Base-by-base conservation (phyloP, 2,329 filamentous ascomycete genomes). In the Kalaharituber pfeilii region DNA sequence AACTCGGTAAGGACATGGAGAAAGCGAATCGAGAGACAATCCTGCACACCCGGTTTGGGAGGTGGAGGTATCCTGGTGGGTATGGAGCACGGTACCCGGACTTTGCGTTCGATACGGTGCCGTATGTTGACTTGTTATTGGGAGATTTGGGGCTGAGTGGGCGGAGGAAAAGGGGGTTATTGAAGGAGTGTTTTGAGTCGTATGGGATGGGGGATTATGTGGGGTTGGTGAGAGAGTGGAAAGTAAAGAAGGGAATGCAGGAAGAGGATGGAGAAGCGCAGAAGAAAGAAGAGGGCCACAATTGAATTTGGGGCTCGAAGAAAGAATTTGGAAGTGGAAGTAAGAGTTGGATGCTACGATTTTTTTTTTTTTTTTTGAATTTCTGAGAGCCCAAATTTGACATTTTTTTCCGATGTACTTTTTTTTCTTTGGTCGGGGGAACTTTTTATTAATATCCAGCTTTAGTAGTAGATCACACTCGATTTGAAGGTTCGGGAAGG, bases 91-190 rank as follows among this genome's bases (percentile, higher is more conserved):
- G 71, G 63, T 72, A 75, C 55, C 80, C 80, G 0, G 82, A 85
- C 65, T 80, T 87, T 59, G 79, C 84, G 18, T 88, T 89, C 63
- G 85, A 91, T 66, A 75, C 75, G 0, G 65, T 89, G 53, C 82
- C 82, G 3, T 91, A 86, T 60, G 65, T 86, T 18, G 84, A 88
- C 66, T 63, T 81, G 63, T 65, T 89, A 63, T 65, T 84, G 56
- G 68, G 69, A 3, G 84, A 89, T 65, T 62, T 88, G 54, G 81
- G 77, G 0, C 66, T 87, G 53, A 68, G 72, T 18, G 69, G 69
- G 13, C 70, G 75, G 59, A 69, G 78, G 29, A 82, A 82, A 69
- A 55, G 60, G 2, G 72, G 75, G 0, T 70, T 63, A 53, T 62
- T 73, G 51, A 68, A 68, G 1, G 78, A 81, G 62, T 69, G 75